phyloP scores from a whole-genome alignment of 2,329 filamentous ascomycete species.

The Penicillium sp. region DNA sequence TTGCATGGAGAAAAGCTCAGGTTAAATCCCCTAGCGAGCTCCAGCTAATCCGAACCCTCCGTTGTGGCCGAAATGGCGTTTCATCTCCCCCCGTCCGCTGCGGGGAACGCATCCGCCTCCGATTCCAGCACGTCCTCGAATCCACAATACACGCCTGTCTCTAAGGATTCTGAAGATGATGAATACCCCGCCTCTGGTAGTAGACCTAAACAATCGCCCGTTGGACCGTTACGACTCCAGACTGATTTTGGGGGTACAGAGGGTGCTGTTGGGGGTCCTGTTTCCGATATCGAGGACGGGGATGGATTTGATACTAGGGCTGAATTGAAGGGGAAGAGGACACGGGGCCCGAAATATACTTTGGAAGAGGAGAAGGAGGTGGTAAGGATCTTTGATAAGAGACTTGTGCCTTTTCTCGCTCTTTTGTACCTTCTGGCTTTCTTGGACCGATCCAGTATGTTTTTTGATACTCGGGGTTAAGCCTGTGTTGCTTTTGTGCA shows the following conservation, averaged over 20 bases:
- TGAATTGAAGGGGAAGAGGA: constrained; percentile 20
- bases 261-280: constrained; percentile 15
- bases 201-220: constrained; percentile 17
- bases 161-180: constrained; percentile 32
- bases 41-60: not conserved
- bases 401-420: constrained; percentile 77
- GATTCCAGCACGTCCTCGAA: constrained; percentile 28
- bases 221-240: constrained; percentile 31
- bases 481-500: not conserved
- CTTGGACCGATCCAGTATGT: constrained; percentile 78
- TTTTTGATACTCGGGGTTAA: not conserved
- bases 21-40: not conserved
- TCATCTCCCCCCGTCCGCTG: constrained; percentile 26
- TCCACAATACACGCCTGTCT: constrained; percentile 36
- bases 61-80: constrained; percentile 22
- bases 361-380: constrained; percentile 71
- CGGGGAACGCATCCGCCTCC: constrained; percentile 29
- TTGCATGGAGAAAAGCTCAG: not conserved
- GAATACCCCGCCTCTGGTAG: constrained; percentile 1
- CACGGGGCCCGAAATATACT: constrained; percentile 38
- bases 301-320: constrained; percentile 31
- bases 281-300: constrained; percentile 27
- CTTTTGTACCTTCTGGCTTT: constrained; percentile 83
- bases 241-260: constrained; percentile 32
- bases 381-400: constrained; percentile 72